Percentiles rank a stretch among this genome's conserved stretches.
These are phyloP conservation scores for Beauveria brongniartii DNA, from an alignment of 2,329 filamentous ascomycete species.

Conservation along the genomic window DNA sequence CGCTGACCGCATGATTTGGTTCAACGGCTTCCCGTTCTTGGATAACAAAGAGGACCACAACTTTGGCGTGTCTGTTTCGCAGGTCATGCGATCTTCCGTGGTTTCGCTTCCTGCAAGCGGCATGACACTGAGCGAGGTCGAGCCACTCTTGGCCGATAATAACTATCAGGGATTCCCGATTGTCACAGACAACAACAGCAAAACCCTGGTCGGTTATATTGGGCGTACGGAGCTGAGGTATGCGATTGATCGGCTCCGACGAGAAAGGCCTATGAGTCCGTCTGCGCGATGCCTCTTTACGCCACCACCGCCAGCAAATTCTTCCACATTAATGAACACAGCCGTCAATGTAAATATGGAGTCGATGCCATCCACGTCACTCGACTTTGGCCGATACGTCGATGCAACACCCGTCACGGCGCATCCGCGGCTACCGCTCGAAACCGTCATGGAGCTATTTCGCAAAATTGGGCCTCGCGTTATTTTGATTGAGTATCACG, in stretches of 20 bases:
- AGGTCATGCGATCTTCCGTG: constrained; percentile 75
- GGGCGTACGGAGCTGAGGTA: constrained; percentile 87
- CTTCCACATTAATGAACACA: constrained; percentile 32
- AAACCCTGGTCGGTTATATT: constrained; percentile 80
- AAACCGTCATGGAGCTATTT: constrained; percentile 98
- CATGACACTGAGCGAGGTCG: constrained; percentile 66
- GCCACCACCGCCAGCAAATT: constrained; percentile 30
- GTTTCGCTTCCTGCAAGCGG: constrained; percentile 67
- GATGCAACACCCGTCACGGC: constrained; percentile 85
- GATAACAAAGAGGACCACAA: constrained; percentile 97
- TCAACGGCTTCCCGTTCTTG: constrained; percentile 92
- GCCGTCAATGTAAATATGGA: constrained; percentile 48
- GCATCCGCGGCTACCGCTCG: constrained; percentile 82
- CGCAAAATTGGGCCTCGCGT: constrained; percentile 94
- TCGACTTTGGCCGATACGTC: constrained; percentile 83
- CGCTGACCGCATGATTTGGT: constrained; percentile 97
- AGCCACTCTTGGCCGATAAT: constrained; percentile 67
- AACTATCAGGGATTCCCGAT: constrained; percentile 91
- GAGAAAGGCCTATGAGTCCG: constrained; percentile 57
- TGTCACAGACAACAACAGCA: constrained; percentile 63
- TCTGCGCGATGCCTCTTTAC: constrained; percentile 69
- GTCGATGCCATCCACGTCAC: constrained; percentile 45
- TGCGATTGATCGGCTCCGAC: constrained; percentile 72
- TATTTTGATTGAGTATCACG: constrained; percentile 85
- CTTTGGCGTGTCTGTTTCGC: constrained; percentile 87